Evolutionary conservation across 805 yeast species (phyloP).

Genomic region (Kluyveromyces wickerhamii): DNA sequence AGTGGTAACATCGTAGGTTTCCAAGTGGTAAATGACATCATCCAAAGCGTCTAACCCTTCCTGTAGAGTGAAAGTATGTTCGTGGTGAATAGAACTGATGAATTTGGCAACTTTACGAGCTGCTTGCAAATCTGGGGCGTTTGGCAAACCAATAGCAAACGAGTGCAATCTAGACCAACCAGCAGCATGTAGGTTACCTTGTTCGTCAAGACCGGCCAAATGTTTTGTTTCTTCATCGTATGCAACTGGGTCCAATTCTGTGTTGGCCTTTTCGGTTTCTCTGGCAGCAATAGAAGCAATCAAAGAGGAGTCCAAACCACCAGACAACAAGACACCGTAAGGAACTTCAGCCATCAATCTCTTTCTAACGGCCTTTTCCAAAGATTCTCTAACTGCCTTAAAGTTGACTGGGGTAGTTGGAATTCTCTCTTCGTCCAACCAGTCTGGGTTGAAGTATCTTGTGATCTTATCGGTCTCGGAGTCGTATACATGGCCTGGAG

Average conservation of each 20-base stretch:
- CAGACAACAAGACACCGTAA: constrained; percentile 93
- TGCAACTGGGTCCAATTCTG: constrained; percentile 33
- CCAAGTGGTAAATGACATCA: constrained; percentile 93
- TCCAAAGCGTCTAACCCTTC: constrained; percentile 94
- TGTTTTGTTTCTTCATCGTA: constrained; percentile 59
- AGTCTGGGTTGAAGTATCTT: constrained; percentile 83
- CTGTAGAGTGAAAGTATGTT: constrained; percentile 92
- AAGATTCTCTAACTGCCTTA: constrained; percentile 60
- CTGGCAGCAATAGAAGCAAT: constrained; percentile 97
- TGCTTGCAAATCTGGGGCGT: constrained; percentile 95
- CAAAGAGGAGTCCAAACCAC: constrained; percentile 94
- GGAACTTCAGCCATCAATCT: constrained; percentile 99
- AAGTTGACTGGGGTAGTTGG: constrained; percentile 75
- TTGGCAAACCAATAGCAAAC: constrained; percentile 93
- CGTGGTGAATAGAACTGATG: constrained; percentile 95
- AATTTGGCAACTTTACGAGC: constrained; percentile 95
- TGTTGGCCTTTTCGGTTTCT: constrained; percentile 68
- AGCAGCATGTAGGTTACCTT: constrained; percentile 71
- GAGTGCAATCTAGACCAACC: constrained; percentile 85
- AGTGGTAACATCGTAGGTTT: constrained; percentile 97
- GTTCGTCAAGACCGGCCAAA: constrained; percentile 86
- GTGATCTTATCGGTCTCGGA: constrained; percentile 78
- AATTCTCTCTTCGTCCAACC: constrained; percentile 81
- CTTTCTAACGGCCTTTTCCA: constrained; percentile 95
- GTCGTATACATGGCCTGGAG: constrained; percentile 97